Base-by-base conservation (phyloP, 768 basidiomycete species). In the Tricholoma flavovirens region DNA sequence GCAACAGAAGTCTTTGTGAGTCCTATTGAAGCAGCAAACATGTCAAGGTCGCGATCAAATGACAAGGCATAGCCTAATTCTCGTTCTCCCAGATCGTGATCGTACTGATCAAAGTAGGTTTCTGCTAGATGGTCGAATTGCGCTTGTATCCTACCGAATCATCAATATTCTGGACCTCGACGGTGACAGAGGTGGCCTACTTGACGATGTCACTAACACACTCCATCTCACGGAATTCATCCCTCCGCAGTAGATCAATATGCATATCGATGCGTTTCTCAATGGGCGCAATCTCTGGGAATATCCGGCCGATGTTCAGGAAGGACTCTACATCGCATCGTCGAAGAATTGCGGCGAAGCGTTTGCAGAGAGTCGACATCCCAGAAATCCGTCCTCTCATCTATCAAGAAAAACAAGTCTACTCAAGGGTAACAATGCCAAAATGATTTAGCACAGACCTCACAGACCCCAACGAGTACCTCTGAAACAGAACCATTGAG, bases 191-290 rank as follows among this genome's bases (percentile, higher is more conserved):
- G 17, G 15, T 19, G 24, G 74, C 87, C 56, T 64, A 95, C 95
- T 89, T 94, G 61, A 81, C 77, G 42, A 98, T 77, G 66, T 98
- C 97, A 62, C 80, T 86, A 17, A 91, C 92, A 69, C 95, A 98
- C 65, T 98, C 96, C 74, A 88, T 82, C 70, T 94, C 95, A 21
- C 87, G 81, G 75, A 99, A 95, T 69, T 94, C 95, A 62, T 98
- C 93, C 46, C 86, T 79, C 42, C 88, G 79, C 3, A 98, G 74
- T 22, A 89, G 76, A 48, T 90, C 89, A 59, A 98, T 83, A 66
- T 97, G 95, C 74, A 89, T 88, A 63, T 99, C 94, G 49, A 99
- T 82, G 26, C 90, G 82, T 68, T 88, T 91, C 74, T 99, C 97
- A 68, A 97, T 83, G 0, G 88, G 88, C 0, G 83, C 82, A 19